A percentile compares a stretch with the other conserved stretches of the same genome.
Evolutionary conservation across 1,284 basidiomycete species (phyloP).

Genomic region (Crepidotus sp.): DNA sequence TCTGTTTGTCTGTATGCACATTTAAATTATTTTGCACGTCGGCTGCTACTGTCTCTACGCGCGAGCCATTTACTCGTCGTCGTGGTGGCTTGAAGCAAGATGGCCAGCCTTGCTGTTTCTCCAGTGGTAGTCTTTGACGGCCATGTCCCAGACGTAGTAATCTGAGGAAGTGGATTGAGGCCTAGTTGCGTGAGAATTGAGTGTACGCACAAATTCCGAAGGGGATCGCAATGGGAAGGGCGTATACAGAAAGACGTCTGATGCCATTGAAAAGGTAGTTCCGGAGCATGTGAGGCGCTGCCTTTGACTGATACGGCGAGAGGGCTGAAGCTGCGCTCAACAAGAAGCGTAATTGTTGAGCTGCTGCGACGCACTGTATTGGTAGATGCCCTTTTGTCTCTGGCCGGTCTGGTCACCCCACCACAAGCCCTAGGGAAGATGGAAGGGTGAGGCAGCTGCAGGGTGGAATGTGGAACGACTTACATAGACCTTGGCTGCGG

Average conservation of each 20-base stretch:
- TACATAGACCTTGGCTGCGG: slow-evolving; percentile 58
- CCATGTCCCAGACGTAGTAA: slow-evolving; percentile 81
- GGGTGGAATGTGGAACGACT: slow-evolving; percentile 20
- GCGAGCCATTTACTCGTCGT: slow-evolving; percentile 16
- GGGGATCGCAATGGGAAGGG: slow-evolving; percentile 76
- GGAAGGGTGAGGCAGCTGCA: background rate
- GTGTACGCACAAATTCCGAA: slow-evolving; percentile 62
- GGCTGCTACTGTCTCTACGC: background rate
- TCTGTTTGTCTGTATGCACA: slow-evolving; percentile 4
- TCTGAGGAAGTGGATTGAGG: slow-evolving; percentile 35
- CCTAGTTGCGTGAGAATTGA: background rate
- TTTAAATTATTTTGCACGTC: slow-evolving; percentile 12
- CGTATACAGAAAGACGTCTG: slow-evolving; percentile 65
- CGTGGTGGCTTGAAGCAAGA: slow-evolving; percentile 33
- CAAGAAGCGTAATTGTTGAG: slow-evolving; percentile 24
- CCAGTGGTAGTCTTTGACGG: slow-evolving; percentile 60
- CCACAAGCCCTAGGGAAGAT: slow-evolving; percentile 65
- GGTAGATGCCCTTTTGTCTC: slow-evolving; percentile 72
- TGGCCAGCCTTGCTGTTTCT: slow-evolving; percentile 79
- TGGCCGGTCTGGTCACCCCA: slow-evolving; percentile 75
- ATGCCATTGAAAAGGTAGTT: slow-evolving; percentile 85
- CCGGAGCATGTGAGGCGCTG: slow-evolving; percentile 62
- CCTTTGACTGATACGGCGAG: slow-evolving; percentile 74
- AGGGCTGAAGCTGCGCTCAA: slow-evolving; percentile 42
- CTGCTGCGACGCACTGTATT: slow-evolving; percentile 52